phyloP scores from a whole-genome alignment of 208 protist species.

The Trichomonas vaginalis region DNA sequence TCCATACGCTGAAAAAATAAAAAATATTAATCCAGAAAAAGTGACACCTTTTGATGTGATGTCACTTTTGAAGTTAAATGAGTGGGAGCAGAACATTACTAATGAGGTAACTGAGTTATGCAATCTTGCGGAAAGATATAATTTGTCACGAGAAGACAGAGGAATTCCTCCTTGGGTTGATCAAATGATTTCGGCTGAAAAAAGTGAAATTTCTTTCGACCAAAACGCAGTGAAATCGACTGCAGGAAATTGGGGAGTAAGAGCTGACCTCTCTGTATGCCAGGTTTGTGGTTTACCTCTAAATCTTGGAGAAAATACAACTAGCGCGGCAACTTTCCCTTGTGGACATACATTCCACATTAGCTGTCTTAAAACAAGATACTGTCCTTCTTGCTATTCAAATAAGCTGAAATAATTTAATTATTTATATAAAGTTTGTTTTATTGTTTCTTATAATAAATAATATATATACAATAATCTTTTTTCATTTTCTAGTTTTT shows the following conservation, averaged over 20 bases:
- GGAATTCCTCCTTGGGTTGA: neutral
- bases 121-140: neutral
- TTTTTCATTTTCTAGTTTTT: no score
- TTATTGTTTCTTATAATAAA: no score
- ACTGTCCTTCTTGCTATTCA: slow-evolving; percentile 8
- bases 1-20: neutral
- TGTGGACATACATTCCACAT: neutral
- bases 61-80: neutral
- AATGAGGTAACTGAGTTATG: neutral
- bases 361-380: neutral
- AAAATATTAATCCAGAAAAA: neutral
- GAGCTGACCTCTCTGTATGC: neutral
- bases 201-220: neutral
- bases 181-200: neutral
- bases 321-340: neutral
- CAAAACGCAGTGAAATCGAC: neutral
- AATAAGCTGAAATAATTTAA: neutral
- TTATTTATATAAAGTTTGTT: neutral
- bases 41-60: neutral
- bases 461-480: no score
- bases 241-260: neutral
- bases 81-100: neutral
- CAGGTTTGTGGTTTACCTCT: neutral
- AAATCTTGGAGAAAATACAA: neutral
- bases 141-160: neutral